phyloP scores from a whole-genome alignment of 2,329 filamentous ascomycete species.

The Harringtonia lauricola region DNA sequence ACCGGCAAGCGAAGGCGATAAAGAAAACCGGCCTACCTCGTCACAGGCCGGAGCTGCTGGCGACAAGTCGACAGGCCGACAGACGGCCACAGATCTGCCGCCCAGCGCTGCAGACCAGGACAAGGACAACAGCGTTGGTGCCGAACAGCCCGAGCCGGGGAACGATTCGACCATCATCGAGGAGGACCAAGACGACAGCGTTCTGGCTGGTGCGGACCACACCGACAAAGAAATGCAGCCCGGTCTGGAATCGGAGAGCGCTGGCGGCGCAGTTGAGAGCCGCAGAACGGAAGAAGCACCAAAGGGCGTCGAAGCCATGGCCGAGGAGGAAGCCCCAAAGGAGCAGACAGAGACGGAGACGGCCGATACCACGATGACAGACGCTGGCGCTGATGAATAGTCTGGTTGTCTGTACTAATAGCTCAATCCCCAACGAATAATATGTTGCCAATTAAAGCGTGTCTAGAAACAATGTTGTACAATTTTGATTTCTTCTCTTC shows the following conservation, averaged over 20 bases:
- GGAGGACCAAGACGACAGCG: slow-evolving; percentile 1
- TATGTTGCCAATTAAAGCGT: neutral
- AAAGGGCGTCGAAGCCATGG: too few relatives aligned
- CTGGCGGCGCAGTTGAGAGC: too few relatives aligned
- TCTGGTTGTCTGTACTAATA: too few relatives aligned
- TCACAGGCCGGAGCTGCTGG: neutral
- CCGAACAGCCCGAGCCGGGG: slow-evolving; percentile 2
- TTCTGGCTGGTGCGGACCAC: too few relatives aligned
- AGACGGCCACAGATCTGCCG: neutral
- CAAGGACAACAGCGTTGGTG: slow-evolving; percentile 5
- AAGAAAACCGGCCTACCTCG: slow-evolving; percentile 30
- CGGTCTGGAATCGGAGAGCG: too few relatives aligned
- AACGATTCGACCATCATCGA: slow-evolving; percentile 3
- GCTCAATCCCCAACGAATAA: too few relatives aligned
- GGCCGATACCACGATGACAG: slow-evolving; percentile 9
- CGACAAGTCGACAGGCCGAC: neutral
- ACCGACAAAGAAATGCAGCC: neutral
- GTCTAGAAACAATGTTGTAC: too few relatives aligned
- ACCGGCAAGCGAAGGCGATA: slow-evolving; percentile 27
- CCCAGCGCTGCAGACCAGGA: neutral
- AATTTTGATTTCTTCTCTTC: neutral
- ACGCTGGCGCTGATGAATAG: slow-evolving; percentile 6
- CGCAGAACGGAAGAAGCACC: too few relatives aligned
- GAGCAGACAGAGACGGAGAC: slow-evolving; percentile 3
- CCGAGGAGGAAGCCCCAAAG: neutral